Conservation (phyloP, 1,284 basidiomycete genomes). For the Coriolopsis trogii region DNA sequence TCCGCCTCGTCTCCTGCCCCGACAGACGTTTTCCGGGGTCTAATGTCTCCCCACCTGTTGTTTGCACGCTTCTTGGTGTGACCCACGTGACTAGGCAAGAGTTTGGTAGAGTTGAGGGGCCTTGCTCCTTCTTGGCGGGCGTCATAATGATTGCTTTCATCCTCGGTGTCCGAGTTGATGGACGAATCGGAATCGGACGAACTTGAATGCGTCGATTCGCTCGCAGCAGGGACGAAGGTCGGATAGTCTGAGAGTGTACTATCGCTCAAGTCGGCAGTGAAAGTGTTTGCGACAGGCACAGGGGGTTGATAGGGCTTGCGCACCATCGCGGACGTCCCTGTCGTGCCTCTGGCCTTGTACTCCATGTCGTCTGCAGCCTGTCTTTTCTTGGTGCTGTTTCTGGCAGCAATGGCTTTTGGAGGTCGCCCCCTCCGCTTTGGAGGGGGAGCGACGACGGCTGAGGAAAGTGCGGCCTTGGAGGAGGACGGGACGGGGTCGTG, state of each 20-base stretch:
- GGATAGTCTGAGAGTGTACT: constrained; percentile 29
- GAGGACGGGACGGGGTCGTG: constrained; percentile 13
- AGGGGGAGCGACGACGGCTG: constrained; percentile 27
- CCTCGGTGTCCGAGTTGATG: constrained; percentile 28
- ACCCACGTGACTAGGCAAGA: constrained; percentile 34
- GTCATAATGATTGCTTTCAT: constrained; percentile 68
- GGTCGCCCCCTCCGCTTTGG: constrained; percentile 60
- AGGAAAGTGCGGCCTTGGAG: constrained; percentile 21
- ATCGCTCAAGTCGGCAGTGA: constrained; percentile 26
- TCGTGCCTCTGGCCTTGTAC: constrained; percentile 32
- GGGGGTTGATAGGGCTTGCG: constrained; percentile 15
- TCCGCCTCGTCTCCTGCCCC: constrained; percentile 51
- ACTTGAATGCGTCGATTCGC: constrained; percentile 30
- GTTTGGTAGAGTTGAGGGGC: constrained; percentile 17
- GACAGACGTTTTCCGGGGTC: constrained; percentile 67
- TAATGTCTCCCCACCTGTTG: constrained; percentile 70
- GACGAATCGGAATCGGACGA: constrained; percentile 32
- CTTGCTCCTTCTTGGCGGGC: constrained; percentile 47
- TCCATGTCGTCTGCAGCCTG: constrained; percentile 24
- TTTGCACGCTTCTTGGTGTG: constrained; percentile 43
- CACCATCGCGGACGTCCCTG: constrained; percentile 10
- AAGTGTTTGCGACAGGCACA: constrained; percentile 14
- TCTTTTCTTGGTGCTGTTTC: constrained; percentile 22
- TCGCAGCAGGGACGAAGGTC: constrained; percentile 35
- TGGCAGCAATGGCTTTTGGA: constrained; percentile 44